Evolutionary conservation across 495 filamentous ascomycete genomes (phyloP).

Genomic region (Penicillium paradoxum): DNA sequence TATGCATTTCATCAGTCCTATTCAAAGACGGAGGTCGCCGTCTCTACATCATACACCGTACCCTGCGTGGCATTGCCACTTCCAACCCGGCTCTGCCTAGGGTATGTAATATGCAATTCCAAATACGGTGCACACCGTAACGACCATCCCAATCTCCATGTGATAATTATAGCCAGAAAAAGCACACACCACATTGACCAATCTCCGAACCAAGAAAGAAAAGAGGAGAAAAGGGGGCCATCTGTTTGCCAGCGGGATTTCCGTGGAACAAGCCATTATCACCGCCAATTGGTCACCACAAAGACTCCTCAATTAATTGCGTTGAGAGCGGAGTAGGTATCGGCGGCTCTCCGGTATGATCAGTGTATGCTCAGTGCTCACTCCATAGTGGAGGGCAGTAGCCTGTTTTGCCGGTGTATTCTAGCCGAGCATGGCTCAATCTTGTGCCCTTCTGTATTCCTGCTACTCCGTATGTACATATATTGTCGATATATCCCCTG

Average conservation of each 20-base stretch:
- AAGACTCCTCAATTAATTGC: neutral
- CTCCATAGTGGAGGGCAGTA: neutral
- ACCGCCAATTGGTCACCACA: slow-evolving; percentile 1
- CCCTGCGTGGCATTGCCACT: too few species aligned
- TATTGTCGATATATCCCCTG: too few species aligned
- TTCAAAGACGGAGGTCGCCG: neutral
- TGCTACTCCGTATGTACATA: too few species aligned
- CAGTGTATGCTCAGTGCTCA: neutral
- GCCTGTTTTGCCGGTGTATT: too few species aligned
- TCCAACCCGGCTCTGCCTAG: too few species aligned
- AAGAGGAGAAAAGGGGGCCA: slow-evolving; percentile 13
- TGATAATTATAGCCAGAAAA: slow-evolving; percentile 3
- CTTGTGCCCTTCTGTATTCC: neutral
- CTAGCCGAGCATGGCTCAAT: too few species aligned
- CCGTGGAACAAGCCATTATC: neutral
- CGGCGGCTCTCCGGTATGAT: slow-evolving; percentile 27
- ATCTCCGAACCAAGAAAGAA: slow-evolving; percentile 7
- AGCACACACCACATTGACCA: neutral
- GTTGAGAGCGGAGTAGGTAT: slow-evolving; percentile 17
- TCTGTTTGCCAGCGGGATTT: neutral
- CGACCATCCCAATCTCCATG: neutral
- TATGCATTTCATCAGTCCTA: neutral
- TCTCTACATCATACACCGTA: too few species aligned
- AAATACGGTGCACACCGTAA: neutral
- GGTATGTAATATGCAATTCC: too few species aligned